Evolutionary conservation across 2,329 filamentous ascomycete genomes (phyloP), one percentile per base, ranked within the genome.

Genomic region (Elsinoe arachidis): DNA sequence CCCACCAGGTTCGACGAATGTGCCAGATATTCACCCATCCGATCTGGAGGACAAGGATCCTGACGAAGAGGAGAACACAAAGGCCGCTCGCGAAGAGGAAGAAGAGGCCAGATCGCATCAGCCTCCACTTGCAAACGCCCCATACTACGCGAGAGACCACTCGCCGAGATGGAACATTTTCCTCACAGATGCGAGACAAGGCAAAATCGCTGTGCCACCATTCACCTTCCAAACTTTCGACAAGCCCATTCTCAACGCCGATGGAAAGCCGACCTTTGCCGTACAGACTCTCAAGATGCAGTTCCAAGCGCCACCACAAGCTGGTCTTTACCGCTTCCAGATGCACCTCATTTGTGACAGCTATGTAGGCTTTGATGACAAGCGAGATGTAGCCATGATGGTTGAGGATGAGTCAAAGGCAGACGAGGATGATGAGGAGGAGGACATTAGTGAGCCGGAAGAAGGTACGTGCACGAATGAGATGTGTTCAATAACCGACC

Each of bases 271-370:
- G 1, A 97, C 93, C 1, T 99, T 89, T 75, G 86, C 91, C 66
- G 86, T 99, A 75, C 91, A 97, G 72, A 99, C 93, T 2, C 78
- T 97, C 67, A 97, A 96, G 79, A 92, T 95, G 71, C 90, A 96
- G 71, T 99, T 99, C 72, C 89, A 92, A 63, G 92, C 93, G 1
- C 93, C 93, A 43, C 90, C 92, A 21, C 88, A 96, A 69, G 82
- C 89, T 4, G 93, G 92, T 46, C 87, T 91, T 71, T 99, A 96
- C 75, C 91, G 88, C 1, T 99, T 99, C 69, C 87, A 90, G 60
- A 88, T 97, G 84, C 87, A 97, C 72, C 78, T 96, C 61, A 79
- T 97, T 56, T 96, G 91, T 68, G 93, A 99, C 73, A 91, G 88
- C 68, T 99, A 99, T 66, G 79, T 99, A 46, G 93, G 93, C 46